A percentile compares a stretch with the other conserved stretches of the same genome.
Evolutionary conservation across 176 grass and related monocot species (phyloP).

Genomic region (Avena atlantica): DNA sequence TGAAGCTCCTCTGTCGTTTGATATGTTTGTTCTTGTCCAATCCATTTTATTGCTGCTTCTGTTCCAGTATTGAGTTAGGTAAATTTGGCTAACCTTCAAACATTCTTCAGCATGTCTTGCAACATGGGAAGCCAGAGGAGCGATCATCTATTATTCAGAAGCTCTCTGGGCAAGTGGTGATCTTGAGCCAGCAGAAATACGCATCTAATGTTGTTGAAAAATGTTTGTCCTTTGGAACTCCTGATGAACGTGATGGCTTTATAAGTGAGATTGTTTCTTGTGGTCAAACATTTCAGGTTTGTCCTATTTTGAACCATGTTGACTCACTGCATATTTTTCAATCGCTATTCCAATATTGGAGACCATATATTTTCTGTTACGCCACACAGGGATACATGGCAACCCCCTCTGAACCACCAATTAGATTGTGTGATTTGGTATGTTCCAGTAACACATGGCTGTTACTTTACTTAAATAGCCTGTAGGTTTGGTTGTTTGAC

Average conservation of each 20-base stretch:
- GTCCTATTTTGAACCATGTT: slow-evolving; percentile 23
- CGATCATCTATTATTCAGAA: slow-evolving; percentile 66
- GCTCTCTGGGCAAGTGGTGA: slow-evolving; percentile 67
- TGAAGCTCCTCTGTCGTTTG: neutral
- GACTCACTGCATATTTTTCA: neutral
- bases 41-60: slow-evolving; percentile 8
- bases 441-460: too few relatives aligned
- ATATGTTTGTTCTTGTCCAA: neutral
- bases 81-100: slow-evolving; percentile 9
- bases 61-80: neutral
- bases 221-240: slow-evolving; percentile 59
- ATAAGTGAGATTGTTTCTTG: slow-evolving; percentile 77
- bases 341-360: neutral
- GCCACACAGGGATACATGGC: neutral
- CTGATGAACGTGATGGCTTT: slow-evolving; percentile 68
- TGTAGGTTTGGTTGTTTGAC: too few relatives aligned
- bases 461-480: neutral
- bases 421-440: neutral
- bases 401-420: neutral
- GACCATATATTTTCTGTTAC: neutral
- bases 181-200: slow-evolving; percentile 83
- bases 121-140: slow-evolving; percentile 72
- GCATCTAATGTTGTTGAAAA: slow-evolving; percentile 90
- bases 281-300: slow-evolving; percentile 61
- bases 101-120: slow-evolving; percentile 66